Base-by-base conservation (phyloP, 140 eudicot genomes). In the Bidens hawaiensis region DNA sequence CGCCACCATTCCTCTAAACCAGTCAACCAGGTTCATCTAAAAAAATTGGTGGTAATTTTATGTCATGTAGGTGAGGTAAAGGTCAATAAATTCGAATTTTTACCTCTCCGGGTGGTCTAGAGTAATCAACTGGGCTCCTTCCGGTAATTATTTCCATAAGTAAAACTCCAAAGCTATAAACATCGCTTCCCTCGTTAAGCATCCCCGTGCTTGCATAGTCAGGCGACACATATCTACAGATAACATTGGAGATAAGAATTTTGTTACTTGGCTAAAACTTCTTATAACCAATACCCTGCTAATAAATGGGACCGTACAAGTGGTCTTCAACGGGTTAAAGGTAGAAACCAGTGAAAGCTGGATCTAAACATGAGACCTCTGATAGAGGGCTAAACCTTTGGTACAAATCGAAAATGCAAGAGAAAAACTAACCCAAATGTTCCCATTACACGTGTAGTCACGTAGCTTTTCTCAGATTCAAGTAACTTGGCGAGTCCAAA, bases 151-250 rank as follows among this genome's bases (percentile, higher is more conserved):
- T 51, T 72, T 90, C 97, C 95, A 86, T 83, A 6, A 90, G 88
- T 25, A 87, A 76, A 79, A 90, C 86, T 8, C 97, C 97, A 73
- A 90, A 90, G 72, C 97, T 86, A 46, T 90, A 90, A 4, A 90
- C 90, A 18, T 90, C 97, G 22, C 85, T 86, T 24, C 79, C 90
- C 55, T 86, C 97, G 23, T 77, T 86, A 25, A 90, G 95, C 95
- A 90, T 90, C 19, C 97, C 97, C 1, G 95, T 86, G 45, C 90
- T 83, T 55, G 97, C 97, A 75, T 90, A 90, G 69, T 90, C 97
- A 19, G 97, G 97, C 2, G 97, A 86, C 28, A 90, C 95, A 48
- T 90, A 90, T 58, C 97, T 90, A 78, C 58, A 67, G 18, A 64
- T 25, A 63, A 15, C 54, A 51, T 18, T 4, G 16, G 34, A 9